Evolutionary conservation across 257 asterid species (phyloP).

Genomic region (Petunia secreta): DNA sequence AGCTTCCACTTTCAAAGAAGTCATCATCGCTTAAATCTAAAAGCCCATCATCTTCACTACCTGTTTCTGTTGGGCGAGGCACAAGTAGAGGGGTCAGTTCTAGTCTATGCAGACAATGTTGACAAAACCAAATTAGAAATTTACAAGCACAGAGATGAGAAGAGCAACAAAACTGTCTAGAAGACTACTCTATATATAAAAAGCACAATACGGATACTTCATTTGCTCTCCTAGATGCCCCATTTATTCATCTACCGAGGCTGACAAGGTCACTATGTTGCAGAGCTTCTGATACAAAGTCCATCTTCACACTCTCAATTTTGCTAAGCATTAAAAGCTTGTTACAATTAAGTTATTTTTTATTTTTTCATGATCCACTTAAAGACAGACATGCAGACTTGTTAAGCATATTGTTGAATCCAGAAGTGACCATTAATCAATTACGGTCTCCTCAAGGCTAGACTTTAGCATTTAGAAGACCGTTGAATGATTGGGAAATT

Average conservation of each 20-base stretch:
- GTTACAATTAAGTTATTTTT: background rate
- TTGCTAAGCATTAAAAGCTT: background rate
- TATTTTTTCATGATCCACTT: too few relatives aligned
- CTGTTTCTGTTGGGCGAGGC: constrained; percentile 70
- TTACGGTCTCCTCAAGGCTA: too few relatives aligned
- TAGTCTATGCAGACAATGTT: constrained; percentile 2
- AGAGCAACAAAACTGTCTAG: background rate
- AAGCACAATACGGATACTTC: background rate
- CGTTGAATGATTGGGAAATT: too few relatives aligned
- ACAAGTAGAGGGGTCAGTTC: constrained; percentile 30
- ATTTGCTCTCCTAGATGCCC: background rate
- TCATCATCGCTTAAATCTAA: constrained; percentile 87
- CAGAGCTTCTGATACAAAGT: background rate
- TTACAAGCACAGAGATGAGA: constrained; percentile 1
- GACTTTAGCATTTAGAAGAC: too few relatives aligned
- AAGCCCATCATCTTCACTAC: constrained; percentile 95
- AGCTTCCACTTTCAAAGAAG: constrained; percentile 84
- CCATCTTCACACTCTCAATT: background rate
- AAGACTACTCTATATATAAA: background rate
- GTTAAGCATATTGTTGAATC: too few relatives aligned
- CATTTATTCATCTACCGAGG: background rate
- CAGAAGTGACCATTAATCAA: too few relatives aligned
- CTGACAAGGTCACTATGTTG: background rate
- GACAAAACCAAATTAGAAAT: constrained; percentile 16
- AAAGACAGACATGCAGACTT: too few relatives aligned